Evolutionary conservation across 2,329 filamentous ascomycete species (phyloP).

Genomic region (Aspergillus sp.): DNA sequence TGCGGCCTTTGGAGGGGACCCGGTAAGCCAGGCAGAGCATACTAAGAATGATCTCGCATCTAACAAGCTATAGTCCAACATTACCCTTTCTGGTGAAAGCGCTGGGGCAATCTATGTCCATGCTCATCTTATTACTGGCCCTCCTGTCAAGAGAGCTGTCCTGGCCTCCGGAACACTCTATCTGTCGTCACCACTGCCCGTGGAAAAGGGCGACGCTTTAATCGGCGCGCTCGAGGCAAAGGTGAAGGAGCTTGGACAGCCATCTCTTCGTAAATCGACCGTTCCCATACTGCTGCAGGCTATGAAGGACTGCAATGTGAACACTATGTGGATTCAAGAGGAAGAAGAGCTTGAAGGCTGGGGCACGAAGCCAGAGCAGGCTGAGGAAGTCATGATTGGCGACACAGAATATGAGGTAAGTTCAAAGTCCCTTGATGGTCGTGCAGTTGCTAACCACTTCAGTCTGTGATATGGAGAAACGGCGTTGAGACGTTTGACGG

Average conservation of each 20-base stretch:
- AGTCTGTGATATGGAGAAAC: constrained; percentile 47
- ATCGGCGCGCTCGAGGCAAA: constrained; percentile 28
- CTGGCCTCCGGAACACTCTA: constrained; percentile 44
- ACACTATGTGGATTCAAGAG: constrained; percentile 44
- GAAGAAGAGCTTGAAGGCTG: constrained; percentile 37
- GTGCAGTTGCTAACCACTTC: neutral
- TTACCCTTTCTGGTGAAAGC: constrained; percentile 47
- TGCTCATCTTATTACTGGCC: constrained; percentile 38
- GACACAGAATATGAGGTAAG: constrained; percentile 45
- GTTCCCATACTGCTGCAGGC: constrained; percentile 32
- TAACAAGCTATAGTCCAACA: constrained; percentile 25
- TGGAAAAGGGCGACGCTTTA: constrained; percentile 29
- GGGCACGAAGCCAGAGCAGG: constrained; percentile 32
- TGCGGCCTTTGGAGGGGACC: constrained; percentile 39
- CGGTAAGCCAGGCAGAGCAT: constrained; percentile 20
- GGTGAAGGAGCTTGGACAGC: constrained; percentile 22
- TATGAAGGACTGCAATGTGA: constrained; percentile 35
- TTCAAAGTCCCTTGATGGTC: neutral
- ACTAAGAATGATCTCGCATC: neutral
- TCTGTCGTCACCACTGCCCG: constrained; percentile 43
- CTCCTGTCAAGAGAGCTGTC: constrained; percentile 32
- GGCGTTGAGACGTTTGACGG: constrained; percentile 39
- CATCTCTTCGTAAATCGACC: constrained; percentile 29
- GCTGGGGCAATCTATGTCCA: constrained; percentile 47
- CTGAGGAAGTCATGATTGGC: constrained; percentile 40